Evolutionary conservation across 352 stramenopile genomes (phyloP).

Genomic region (Halophytophthora batemanensis): DNA sequence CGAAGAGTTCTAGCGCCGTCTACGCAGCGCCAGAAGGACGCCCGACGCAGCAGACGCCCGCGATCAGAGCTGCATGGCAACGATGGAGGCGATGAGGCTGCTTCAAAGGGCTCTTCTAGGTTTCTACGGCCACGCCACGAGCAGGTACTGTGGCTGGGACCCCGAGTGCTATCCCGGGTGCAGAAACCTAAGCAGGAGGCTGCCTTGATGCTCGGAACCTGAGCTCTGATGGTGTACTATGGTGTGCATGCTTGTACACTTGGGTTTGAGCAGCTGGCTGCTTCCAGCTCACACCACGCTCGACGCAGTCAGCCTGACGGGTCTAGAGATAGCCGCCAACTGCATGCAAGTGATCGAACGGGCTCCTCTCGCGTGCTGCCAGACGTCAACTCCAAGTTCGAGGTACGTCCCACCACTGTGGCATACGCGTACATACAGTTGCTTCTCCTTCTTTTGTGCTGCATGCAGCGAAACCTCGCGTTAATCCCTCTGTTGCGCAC

Average conservation of each 20-base stretch:
- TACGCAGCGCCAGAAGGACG: neutral
- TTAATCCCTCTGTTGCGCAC: neutral
- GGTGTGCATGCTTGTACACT: neutral
- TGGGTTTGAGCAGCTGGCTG: neutral
- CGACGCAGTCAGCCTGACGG: neutral
- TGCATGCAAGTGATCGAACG: neutral
- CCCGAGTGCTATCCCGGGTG: neutral
- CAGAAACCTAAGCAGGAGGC: too few species aligned
- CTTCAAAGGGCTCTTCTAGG: neutral
- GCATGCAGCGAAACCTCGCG: neutral
- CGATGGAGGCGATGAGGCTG: neutral
- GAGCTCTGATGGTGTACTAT: neutral
- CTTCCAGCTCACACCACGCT: neutral
- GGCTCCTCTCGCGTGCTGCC: neutral
- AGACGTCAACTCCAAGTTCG: conserved; percentile 49
- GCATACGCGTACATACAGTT: too few species aligned
- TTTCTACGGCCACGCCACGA: conserved; percentile 14
- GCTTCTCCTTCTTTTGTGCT: too few species aligned
- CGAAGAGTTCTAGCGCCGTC: neutral
- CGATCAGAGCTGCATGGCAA: neutral
- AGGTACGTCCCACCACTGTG: conserved; percentile 17
- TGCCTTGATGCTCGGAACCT: too few species aligned
- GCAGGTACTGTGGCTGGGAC: conserved; percentile 7
- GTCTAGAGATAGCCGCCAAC: neutral
- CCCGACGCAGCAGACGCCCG: neutral